Evolutionary conservation across 352 stramenopile genomes (phyloP).

Genomic region (Elongisporangium senticosum): DNA sequence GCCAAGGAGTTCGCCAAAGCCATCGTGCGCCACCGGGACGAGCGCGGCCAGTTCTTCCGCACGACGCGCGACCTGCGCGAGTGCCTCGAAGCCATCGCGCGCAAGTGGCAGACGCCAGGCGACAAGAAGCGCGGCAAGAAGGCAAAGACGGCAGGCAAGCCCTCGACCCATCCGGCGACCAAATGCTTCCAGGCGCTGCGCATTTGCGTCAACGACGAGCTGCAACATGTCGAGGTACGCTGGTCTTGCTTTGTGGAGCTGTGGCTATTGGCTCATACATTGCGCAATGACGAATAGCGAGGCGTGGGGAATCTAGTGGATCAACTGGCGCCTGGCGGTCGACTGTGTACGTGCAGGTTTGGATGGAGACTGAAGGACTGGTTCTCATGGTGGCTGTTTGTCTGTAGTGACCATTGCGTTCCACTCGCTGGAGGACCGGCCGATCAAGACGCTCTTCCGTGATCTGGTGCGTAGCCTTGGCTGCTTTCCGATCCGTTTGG

Average conservation of each 20-base stretch:
- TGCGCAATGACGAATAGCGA: slow-evolving; percentile 9
- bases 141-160: slow-evolving; percentile 8
- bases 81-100: slow-evolving; percentile 73
- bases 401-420: slow-evolving; percentile 71
- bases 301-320: slow-evolving; percentile 49
- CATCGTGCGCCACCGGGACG: slow-evolving; percentile 63
- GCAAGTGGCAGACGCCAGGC: slow-evolving; percentile 44
- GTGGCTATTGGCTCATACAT: neutral
- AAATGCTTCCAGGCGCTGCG: slow-evolving; percentile 75
- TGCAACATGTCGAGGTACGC: slow-evolving; percentile 49
- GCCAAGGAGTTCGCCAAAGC: slow-evolving; percentile 80
- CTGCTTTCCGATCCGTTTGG: neutral
- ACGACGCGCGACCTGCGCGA: slow-evolving; percentile 62
- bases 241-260: neutral
- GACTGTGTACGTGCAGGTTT: slow-evolving; percentile 31
- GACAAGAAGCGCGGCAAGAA: slow-evolving; percentile 17
- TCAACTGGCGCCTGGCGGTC: slow-evolving; percentile 44
- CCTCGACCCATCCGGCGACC: slow-evolving; percentile 57
- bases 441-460: slow-evolving; percentile 76
- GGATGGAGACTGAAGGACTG: neutral
- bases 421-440: slow-evolving; percentile 78
- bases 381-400: slow-evolving; percentile 2
- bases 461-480: slow-evolving; percentile 27
- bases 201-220: slow-evolving; percentile 79
- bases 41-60: slow-evolving; percentile 35